Evolutionary conservation across 805 yeast species (phyloP), one percentile per base, ranked within the genome.

Genomic region (Candida silvatica): DNA sequence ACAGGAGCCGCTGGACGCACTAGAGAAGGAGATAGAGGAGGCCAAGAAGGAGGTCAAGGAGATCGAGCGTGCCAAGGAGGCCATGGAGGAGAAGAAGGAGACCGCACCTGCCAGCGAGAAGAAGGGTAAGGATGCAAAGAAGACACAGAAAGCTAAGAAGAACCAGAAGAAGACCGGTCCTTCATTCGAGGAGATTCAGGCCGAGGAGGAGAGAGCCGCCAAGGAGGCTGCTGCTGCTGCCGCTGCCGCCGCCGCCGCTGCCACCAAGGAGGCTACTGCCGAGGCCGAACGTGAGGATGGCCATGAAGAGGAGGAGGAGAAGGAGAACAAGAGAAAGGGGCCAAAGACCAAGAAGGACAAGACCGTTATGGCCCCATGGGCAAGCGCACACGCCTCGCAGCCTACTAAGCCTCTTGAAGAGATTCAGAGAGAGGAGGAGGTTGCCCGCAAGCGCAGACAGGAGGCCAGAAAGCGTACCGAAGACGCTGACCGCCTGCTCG

Each of bases 391-490:
- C 7, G 6, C 29, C 11, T 12, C 12, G 29, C 29, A 26, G n/a
- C 29, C 29, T 14, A 14, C 29, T 16, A 26, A 26, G 14, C 65
- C 82, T 1, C 61, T 77, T 40, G 76, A 74, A 15, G 80, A 77
- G 39, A 76, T 77, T 39, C 82, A 74, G 49, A 65, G 59, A 38
- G 83, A 77, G 55, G 80, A 76, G 52, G 44, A 52, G 8, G 43
- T 41, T 9, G 46, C 41, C 27, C 43, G 38, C 18, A 36, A 38
- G 24, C 34, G 20, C 26, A 49, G 40, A 33, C 18, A 34, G 17
- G 44, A 48, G 15, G 23, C 37, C 25, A 41, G 42, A 34, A 37
- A 40, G 34, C 46, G 41, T 15, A 15, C 7, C 20, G 30, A 17
- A 26, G 14, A 8, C 16, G 18, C 25, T 29, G 53, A 46, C 29